Base-by-base conservation (phyloP, 768 basidiomycete genomes). In the Pholiota conissans region DNA sequence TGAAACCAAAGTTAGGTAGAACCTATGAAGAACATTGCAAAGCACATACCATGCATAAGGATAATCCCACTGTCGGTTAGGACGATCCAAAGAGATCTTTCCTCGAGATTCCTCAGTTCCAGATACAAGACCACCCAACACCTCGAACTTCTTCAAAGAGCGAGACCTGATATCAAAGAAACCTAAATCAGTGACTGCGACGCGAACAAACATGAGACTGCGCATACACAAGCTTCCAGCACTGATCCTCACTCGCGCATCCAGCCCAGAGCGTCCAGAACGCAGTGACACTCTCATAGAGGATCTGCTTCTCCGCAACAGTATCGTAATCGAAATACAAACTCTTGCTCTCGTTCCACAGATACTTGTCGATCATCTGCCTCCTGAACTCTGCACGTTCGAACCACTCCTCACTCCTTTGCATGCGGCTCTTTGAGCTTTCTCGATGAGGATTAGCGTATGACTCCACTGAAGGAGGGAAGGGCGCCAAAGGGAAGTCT, bases 1-100 rank as follows among this genome's bases (percentile, higher is more conserved):
- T 87, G 48, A 48, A 47, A 28, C 42, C 0, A 13, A 32, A 26
- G 34, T 16, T 16, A 60, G 29, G 27, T 20, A 13, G 20, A 24
- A 5, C 3, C 22, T 29, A 24, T 28, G 5, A 34, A 1, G 37
- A 45, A 52, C 27, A 54, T n/a, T 39, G 24, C 4, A 45, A 6
- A 13, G 59, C 45, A 13, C 45, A 56, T 68, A 84, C 82, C 88
- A 91, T 61, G 89, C 89, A 65, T 90, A 94, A 78, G 94, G 96
- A 73, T 95, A 95, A 71, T 95, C 96, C 97, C 96, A 99, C 69
- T 99, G 96, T 61, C 96, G 91, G 75, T 98, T 98, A 14, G 96
- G 96, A 48, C 97, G 82, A 66, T 97, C 95, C 53, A 99, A 79
- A 14, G 95, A 96, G 57, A 98, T 95, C 71, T 91, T 91, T 53